Evolutionary conservation across 2,329 filamentous ascomycete genomes (phyloP).

Genomic region (Elsinoe perseae): DNA sequence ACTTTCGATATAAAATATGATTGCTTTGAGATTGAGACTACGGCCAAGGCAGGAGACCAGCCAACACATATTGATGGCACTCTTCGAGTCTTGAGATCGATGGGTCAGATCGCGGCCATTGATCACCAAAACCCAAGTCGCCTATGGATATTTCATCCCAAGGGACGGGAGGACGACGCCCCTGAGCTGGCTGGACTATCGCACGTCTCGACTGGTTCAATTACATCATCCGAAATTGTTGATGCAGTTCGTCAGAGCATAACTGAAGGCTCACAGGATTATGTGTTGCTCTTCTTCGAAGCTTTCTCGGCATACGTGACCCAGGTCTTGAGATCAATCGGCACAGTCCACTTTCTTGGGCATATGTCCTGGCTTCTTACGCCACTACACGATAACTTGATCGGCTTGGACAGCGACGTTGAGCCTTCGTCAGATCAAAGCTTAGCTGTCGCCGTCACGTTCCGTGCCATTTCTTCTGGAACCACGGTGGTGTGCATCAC

Average conservation of each 20-base stretch:
- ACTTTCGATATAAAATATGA: background rate
- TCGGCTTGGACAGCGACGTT: background rate
- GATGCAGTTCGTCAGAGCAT: background rate
- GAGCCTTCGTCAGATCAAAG: background rate
- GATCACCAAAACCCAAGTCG: background rate
- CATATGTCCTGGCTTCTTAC: conserved; percentile 1
- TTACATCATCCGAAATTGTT: background rate
- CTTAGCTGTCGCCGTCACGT: background rate
- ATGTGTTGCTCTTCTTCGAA: background rate
- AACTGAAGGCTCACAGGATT: background rate
- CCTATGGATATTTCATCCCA: conserved; percentile 7
- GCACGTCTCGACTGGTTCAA: background rate
- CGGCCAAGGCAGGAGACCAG: background rate
- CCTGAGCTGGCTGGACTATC: background rate
- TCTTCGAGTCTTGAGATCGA: background rate
- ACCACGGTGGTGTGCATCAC: background rate
- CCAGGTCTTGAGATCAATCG: background rate
- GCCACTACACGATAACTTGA: background rate
- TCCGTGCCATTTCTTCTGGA: background rate
- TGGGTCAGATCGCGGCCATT: background rate
- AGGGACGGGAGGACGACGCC: background rate
- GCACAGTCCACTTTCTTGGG: background rate
- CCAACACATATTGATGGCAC: background rate
- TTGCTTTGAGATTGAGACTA: background rate
- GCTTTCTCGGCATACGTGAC: conserved; percentile 8